Conservation (phyloP, 345 rosid species). For the Syzygium oleosum region DNA sequence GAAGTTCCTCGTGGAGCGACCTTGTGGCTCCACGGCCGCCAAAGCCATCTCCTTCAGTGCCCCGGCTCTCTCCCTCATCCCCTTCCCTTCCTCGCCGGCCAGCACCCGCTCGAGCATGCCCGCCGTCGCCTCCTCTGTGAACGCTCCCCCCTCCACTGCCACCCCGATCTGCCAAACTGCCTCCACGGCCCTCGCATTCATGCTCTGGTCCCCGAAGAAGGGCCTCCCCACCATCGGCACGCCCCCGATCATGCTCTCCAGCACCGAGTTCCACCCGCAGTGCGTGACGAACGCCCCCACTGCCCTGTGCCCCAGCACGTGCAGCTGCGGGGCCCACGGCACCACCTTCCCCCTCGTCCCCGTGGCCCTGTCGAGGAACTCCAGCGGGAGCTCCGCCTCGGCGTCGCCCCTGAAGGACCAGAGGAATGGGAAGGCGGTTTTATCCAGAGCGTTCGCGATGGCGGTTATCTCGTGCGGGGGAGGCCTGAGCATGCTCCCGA, state of each 20-base stretch:
- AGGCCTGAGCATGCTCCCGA: constrained; percentile 39
- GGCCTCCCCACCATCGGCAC: constrained; percentile 52
- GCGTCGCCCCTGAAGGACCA: constrained; percentile 48
- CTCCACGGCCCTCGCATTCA: constrained; percentile 30
- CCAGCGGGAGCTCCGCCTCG: constrained; percentile 13
- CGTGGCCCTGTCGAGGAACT: constrained; percentile 22
- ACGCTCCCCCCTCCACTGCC: constrained; percentile 30
- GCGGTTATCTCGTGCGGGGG: constrained; percentile 42
- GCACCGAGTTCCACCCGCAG: constrained; percentile 51
- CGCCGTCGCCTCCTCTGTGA: constrained; percentile 18
- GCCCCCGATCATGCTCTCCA: constrained; percentile 34
- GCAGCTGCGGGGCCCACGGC: constrained; percentile 53
- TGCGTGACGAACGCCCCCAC: constrained; percentile 56
- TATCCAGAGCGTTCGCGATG: constrained; percentile 38
- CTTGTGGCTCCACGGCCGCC: constrained; percentile 17
- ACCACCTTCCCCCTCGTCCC: constrained; percentile 27
- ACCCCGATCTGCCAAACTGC: constrained; percentile 32
- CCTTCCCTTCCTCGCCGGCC: constrained; percentile 22
- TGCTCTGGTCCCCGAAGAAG: constrained; percentile 36
- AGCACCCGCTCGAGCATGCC: constrained; percentile 19
- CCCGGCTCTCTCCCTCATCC: constrained; percentile 19
- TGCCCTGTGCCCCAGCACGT: constrained; percentile 31
- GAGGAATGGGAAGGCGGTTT: constrained; percentile 29
- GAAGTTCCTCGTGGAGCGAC: constrained; percentile 32
- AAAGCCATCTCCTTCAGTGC: constrained; percentile 18